Evolutionary conservation across 345 rosid genomes (phyloP), one percentile per base, ranked within the genome.

Genomic region (Geranium brycei): DNA sequence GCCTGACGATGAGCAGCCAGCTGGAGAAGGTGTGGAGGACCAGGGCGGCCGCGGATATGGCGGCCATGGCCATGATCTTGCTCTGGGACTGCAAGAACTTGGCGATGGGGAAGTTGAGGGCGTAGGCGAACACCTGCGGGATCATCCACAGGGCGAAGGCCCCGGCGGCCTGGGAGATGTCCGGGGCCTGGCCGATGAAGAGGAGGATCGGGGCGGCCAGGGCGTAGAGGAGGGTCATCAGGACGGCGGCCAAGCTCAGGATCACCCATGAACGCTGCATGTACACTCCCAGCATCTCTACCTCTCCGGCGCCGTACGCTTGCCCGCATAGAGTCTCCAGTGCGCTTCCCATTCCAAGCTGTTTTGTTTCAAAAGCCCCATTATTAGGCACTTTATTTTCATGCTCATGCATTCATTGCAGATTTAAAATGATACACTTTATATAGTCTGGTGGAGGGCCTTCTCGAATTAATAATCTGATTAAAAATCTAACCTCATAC

Each of bases 341-440:
- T 31, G 98, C 93, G 62, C 98, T 92, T 66, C 98, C 98, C 98
- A 92, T 92, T 19, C 98, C 98, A 51, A 92, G 81, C 98, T 91
- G 2, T 23, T 73, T 1, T 14, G 11, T 8, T 59, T 23, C 8
- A 59, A 17, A 18, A 15, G 17, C 1, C 10, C 19, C 51, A 31
- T 15, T 35, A 4, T 7, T 0, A 35, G 7, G 0, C 4, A 35
- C 41, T 35, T 35, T 35, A 0, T 35, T 35, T 35, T 23, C 28
- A 23, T 23, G 2, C 28, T 23, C 28, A 23, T 23, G 28, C 28
- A 23, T 23, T 23, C 28, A 23, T 23, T 23, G 28, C 1, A 23
- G 28, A 23, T 23, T 23, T 23, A 23, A 23, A 23, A 23, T 23
- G 28, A 23, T 23, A 23, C 1, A 23, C 28, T 23, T 0, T 23